phyloP scores from a whole-genome alignment of 1,284 basidiomycete genomes.

The Kalmanozyma brasiliensis region DNA sequence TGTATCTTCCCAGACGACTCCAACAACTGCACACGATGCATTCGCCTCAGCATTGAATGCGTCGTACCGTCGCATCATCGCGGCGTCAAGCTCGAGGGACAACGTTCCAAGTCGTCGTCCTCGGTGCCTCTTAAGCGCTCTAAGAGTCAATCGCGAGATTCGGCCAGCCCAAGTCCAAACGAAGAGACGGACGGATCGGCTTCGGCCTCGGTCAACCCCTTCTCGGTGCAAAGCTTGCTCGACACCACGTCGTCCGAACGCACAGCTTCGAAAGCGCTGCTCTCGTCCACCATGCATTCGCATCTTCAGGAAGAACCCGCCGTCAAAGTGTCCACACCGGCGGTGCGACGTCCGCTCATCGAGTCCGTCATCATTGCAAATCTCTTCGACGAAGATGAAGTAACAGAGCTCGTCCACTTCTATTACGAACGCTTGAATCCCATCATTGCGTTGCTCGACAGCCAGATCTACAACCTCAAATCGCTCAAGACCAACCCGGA shows the following conservation, averaged over 20 bases:
- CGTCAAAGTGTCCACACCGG: slow-evolving; percentile 39
- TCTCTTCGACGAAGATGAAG: slow-evolving; percentile 47
- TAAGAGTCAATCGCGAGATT: slow-evolving; percentile 25
- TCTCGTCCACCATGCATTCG: slow-evolving; percentile 46
- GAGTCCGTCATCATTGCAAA: slow-evolving; percentile 44
- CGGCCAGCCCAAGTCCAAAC: slow-evolving; percentile 34
- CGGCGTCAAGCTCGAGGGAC: slow-evolving; percentile 44
- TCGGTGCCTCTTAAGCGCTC: slow-evolving; percentile 15
- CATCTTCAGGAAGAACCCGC: slow-evolving; percentile 45
- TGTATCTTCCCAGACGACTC: slow-evolving; percentile 50
- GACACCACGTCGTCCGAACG: slow-evolving; percentile 44
- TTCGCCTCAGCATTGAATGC: slow-evolving; percentile 44
- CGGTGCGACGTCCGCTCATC: slow-evolving; percentile 39
- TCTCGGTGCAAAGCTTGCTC: slow-evolving; percentile 48
- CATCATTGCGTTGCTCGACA: slow-evolving; percentile 66
- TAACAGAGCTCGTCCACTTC: slow-evolving; percentile 38
- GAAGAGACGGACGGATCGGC: slow-evolving; percentile 26
- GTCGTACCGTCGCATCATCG: slow-evolving; percentile 43
- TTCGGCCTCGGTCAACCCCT: slow-evolving; percentile 31
- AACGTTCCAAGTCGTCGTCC: slow-evolving; percentile 13
- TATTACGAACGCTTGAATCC: slow-evolving; percentile 55
- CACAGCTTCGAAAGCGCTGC: slow-evolving; percentile 42
- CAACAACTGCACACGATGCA: slow-evolving; percentile 40
- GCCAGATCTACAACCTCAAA: slow-evolving; percentile 66
- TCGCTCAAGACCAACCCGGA: slow-evolving; percentile 76